Percentiles rank a stretch among this genome's conserved stretches.
These are phyloP conservation scores for Trichoderma simmonsii DNA, from an alignment of 2,329 filamentous ascomycete genomes.

Conservation along the genomic window DNA sequence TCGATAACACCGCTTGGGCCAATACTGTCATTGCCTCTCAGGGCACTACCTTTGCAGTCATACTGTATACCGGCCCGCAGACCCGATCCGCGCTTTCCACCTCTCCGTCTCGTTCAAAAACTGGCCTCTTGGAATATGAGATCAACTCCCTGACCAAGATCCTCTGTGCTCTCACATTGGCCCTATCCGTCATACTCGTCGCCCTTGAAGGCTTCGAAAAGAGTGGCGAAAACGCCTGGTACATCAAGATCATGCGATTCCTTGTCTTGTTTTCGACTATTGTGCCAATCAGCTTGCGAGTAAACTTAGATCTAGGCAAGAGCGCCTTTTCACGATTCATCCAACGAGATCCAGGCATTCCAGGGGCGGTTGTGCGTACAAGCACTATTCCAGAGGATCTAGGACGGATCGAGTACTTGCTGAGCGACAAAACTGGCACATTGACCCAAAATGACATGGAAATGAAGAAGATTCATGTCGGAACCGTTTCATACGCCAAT, in stretches of 20 bases:
- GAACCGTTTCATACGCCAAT: slow-evolving; percentile 96
- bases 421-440: slow-evolving; percentile 98
- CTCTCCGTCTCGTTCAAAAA: slow-evolving; percentile 87
- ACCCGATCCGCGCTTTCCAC: slow-evolving; percentile 93
- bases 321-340: slow-evolving; percentile 96
- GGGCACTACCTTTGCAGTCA: slow-evolving; percentile 80
- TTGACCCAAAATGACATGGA: slow-evolving; percentile 98
- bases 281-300: slow-evolving; percentile 91
- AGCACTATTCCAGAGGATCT: slow-evolving; percentile 97
- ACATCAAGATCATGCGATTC: slow-evolving; percentile 97
- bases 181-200: slow-evolving; percentile 83
- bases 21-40: slow-evolving; percentile 96
- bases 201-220: slow-evolving; percentile 77
- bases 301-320: slow-evolving; percentile 97
- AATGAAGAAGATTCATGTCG: slow-evolving; percentile 97
- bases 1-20: slow-evolving; percentile 98
- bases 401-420: slow-evolving; percentile 89
- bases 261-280: slow-evolving; percentile 98
- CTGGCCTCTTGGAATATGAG: slow-evolving; percentile 87
- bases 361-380: slow-evolving; percentile 87
- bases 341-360: slow-evolving; percentile 83
- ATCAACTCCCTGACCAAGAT: slow-evolving; percentile 98
- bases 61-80: slow-evolving; percentile 92
- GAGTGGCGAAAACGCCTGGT: slow-evolving; percentile 71
- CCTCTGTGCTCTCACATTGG: slow-evolving; percentile 81